Evolutionary conservation across 495 filamentous ascomycete genomes (phyloP), one percentile per base, ranked within the genome.

Genomic region (Lichenothelia convexa): DNA sequence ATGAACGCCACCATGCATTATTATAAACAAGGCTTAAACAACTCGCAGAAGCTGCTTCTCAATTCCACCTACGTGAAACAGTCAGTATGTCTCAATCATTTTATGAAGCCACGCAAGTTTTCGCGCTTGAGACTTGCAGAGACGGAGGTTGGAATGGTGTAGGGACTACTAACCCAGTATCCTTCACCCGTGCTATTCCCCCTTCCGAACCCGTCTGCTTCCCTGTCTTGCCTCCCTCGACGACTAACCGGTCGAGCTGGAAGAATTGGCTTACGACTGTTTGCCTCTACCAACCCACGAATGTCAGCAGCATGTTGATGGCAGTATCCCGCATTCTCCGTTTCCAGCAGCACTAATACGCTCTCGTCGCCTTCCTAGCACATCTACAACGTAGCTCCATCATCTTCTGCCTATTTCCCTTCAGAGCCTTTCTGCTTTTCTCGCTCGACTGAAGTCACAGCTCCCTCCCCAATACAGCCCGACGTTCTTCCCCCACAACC

Each of bases 211-310:
- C 78, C 35, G 55, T 71, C 57, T 93, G 73, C 57, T 80, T 86
- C 27, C 83, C 83, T 29, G 63, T 62, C 53, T 75, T 75, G 41
- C 80, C 78, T 15, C 87, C 86, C 53, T 97, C 89, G 4, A 97
- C 84, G 18, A 97, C 89, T 51, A 97, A 69, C 50, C 75, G 64
- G 56, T 97, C 84, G 47, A 89, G 47, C 60, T 93, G 80, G 61
- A 80, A 97, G 57, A 94, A 94, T 55, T 93, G 82, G 48, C 82
- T 92, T 45, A 97, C 70, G 21, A 85, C 64, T 4, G 87, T 92
- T 75, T 97, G 89, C 48, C 89, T 77, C 89, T 97, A 60, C 44
- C 39, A 17, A 34, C 5, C 30, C 7, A 21, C 15, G 16, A 5
- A 8, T n/a, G 44, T 46, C 36, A 44, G 41, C 41, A 30, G 7